Conservation (phyloP, 78 protist genomes). For the Anaeramoeba flamelloides region DNA sequence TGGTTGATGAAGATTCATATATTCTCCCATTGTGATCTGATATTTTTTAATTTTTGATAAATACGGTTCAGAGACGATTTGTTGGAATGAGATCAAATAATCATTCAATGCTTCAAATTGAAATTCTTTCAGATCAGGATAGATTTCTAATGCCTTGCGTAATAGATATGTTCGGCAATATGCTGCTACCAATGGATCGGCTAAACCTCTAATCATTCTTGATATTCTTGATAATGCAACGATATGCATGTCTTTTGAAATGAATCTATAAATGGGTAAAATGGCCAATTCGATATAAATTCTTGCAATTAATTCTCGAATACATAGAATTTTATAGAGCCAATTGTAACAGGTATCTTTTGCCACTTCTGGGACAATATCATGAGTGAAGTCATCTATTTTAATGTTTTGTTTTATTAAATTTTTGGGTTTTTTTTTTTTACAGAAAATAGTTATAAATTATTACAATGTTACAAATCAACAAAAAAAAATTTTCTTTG, state of each 20-base stretch:
- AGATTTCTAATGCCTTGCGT: too few relatives aligned
- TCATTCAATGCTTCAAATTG: too few relatives aligned
- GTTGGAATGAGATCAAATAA: too few relatives aligned
- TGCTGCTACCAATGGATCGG: constrained; percentile 61
- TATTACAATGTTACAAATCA: too few relatives aligned
- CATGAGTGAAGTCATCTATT: constrained; percentile 10
- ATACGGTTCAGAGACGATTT: too few relatives aligned
- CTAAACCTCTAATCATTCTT: constrained; percentile 43
- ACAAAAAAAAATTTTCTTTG: too few relatives aligned
- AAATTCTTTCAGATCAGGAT: too few relatives aligned
- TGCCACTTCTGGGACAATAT: constrained; percentile 37
- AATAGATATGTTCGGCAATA: constrained; percentile 46
- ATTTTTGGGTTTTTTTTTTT: too few relatives aligned
- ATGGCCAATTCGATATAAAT: constrained; percentile 55
- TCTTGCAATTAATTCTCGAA: constrained; percentile 75
- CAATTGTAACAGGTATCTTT: constrained; percentile 74
- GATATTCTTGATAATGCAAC: constrained; percentile 25
- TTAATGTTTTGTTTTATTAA: too few relatives aligned
- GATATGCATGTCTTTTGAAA: constrained; percentile 24
- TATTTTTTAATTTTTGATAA: too few relatives aligned
- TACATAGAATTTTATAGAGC: constrained; percentile 79
- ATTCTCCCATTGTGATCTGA: too few relatives aligned
- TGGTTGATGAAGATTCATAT: constrained; percentile 40
- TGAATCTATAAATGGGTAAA: constrained; percentile 42
- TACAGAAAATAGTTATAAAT: too few relatives aligned